Conservation (phyloP, 495 filamentous ascomycete genomes). For the Xylaria longipes region DNA sequence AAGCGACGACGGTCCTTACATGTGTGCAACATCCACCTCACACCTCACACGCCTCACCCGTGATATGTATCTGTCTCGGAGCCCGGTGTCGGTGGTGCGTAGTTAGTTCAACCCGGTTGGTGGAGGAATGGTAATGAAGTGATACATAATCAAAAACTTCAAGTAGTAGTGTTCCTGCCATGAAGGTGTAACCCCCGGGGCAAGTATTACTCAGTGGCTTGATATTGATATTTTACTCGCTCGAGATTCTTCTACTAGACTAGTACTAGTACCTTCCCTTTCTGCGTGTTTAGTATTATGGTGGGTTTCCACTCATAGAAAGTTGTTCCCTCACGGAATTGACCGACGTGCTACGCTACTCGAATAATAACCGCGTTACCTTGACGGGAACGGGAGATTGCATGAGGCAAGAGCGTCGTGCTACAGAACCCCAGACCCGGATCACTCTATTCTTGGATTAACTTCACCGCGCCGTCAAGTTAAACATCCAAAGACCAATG, state of each 20-base stretch:
- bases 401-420: background rate
- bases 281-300: background rate
- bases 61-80: constrained; percentile 8
- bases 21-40: background rate
- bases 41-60: background rate
- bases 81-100: background rate
- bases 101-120: background rate
- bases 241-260: background rate
- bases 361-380: background rate
- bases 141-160: background rate
- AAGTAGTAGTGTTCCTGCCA: background rate
- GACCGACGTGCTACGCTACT: background rate
- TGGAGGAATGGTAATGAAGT: background rate
- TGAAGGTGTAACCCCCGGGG: background rate
- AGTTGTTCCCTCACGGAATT: background rate
- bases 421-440: background rate
- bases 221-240: background rate
- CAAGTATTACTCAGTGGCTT: background rate
- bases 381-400: constrained; percentile 24
- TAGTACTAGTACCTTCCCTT: background rate
- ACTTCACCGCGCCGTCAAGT: background rate
- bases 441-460: background rate
- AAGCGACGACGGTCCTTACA: background rate
- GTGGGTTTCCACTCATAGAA: background rate
- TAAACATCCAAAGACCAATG: background rate